Evolutionary conservation across 1,284 basidiomycete species (phyloP).

Genomic region (Trichosporon asahii): DNA sequence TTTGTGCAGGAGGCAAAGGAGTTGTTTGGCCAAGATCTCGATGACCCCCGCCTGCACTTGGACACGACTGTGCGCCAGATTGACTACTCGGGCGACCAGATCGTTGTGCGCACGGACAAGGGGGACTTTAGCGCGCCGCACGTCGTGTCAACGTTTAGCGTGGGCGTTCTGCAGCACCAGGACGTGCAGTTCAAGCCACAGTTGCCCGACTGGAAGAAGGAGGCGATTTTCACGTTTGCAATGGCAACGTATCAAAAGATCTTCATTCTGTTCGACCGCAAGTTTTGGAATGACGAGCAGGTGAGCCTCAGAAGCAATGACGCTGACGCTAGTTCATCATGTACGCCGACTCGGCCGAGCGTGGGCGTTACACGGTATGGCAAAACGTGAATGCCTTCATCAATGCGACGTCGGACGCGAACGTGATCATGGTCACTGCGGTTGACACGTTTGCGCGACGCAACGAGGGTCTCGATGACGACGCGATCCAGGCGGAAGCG

Average conservation of each 20-base stretch:
- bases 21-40: slow-evolving; percentile 59
- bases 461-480: slow-evolving; percentile 58
- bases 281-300: slow-evolving; percentile 68
- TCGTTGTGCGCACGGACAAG: slow-evolving; percentile 56
- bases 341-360: slow-evolving; percentile 60
- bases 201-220: slow-evolving; percentile 63
- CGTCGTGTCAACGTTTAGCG: slow-evolving; percentile 62
- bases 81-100: slow-evolving; percentile 52
- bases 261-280: slow-evolving; percentile 62
- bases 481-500: slow-evolving; percentile 57
- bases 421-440: slow-evolving; percentile 63
- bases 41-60: slow-evolving; percentile 57
- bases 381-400: slow-evolving; percentile 67
- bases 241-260: slow-evolving; percentile 71
- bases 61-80: slow-evolving; percentile 59
- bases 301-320: slow-evolving; percentile 39
- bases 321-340: slow-evolving; percentile 57
- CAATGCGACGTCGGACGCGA: slow-evolving; percentile 50
- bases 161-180: slow-evolving; percentile 59
- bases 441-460: slow-evolving; percentile 57
- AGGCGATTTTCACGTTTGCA: slow-evolving; percentile 63
- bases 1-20: slow-evolving; percentile 59
- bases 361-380: slow-evolving; percentile 67
- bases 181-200: slow-evolving; percentile 60
- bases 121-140: slow-evolving; percentile 56